These are phyloP conservation scores for Aspergillus proliferans DNA, from an alignment of 2,329 filamentous ascomycete species.

Conservation along the genomic window DNA sequence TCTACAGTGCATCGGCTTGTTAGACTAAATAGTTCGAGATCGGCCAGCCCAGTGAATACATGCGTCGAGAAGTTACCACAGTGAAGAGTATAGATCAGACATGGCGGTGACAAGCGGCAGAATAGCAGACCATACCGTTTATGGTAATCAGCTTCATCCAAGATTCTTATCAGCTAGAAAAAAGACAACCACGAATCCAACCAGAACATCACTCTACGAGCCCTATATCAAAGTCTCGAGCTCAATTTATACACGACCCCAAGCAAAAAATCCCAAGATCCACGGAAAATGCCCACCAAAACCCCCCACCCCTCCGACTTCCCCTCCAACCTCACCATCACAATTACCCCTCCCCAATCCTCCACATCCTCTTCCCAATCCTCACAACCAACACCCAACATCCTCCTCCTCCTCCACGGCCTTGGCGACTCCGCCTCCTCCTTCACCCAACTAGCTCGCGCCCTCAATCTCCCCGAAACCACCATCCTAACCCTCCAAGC, in stretches of 20 bases:
- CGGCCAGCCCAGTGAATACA: no score
- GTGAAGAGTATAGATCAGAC: no score
- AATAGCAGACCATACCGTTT: no score
- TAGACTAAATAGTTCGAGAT: no score
- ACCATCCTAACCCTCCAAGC: constrained; percentile 68
- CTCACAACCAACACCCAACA: constrained; percentile 60
- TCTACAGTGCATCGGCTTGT: no score
- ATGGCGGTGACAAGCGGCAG: no score
- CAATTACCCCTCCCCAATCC: constrained; percentile 34
- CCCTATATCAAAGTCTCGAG: not conserved
- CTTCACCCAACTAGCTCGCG: constrained; percentile 63
- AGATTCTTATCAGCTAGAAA: no score
- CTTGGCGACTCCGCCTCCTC: constrained; percentile 68
- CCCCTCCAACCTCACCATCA: constrained; percentile 30
- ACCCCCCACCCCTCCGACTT: constrained; percentile 43
- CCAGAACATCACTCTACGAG: no score
- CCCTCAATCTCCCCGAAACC: constrained; percentile 69
- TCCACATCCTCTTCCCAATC: constrained; percentile 35
- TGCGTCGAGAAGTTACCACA: no score
- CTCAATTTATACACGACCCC: not conserved
- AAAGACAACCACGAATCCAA: no score
- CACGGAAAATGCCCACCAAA: constrained; percentile 26
- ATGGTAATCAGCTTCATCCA: no score
- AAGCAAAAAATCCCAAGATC: not conserved
- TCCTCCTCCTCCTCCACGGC: constrained; percentile 77